phyloP scores from a whole-genome alignment of 176 grass and related monocot genomes.

The Oryza coarctata region DNA sequence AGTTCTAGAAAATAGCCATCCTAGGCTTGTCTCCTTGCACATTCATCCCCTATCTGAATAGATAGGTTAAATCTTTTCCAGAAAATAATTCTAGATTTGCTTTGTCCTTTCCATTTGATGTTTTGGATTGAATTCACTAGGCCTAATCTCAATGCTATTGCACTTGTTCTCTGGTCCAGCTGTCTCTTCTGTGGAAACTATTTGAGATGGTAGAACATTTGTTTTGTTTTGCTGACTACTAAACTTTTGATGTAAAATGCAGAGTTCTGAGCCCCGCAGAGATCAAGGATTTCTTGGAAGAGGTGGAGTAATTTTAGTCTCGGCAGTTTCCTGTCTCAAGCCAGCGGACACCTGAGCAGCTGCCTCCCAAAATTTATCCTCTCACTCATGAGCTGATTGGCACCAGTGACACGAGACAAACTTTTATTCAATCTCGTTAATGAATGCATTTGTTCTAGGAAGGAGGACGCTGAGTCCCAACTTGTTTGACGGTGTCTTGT shows the following conservation, averaged over 20 bases:
- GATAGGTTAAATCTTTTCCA: background rate
- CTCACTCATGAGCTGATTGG: background rate
- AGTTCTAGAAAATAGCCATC: background rate
- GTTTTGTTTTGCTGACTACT: background rate
- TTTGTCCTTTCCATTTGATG: background rate
- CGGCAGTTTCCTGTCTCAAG: background rate
- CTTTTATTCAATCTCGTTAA: background rate
- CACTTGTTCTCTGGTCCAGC: background rate
- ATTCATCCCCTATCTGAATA: background rate
- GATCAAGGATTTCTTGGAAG: conserved; percentile 73
- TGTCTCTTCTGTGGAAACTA: background rate
- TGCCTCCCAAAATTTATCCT: background rate
- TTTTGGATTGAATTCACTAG: background rate
- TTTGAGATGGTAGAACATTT: background rate
- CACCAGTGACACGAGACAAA: background rate
- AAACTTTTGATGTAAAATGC: conserved; percentile 15
- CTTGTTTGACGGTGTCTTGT: background rate
- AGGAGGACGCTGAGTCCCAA: background rate
- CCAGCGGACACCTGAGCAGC: background rate
- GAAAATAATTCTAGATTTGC: background rate
- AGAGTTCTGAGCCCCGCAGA: conserved; percentile 68
- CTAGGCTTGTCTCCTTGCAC: background rate
- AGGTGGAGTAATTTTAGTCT: conserved; percentile 49
- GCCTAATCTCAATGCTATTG: background rate
- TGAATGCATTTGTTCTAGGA: background rate